Conservation (phyloP, 371 early-diverging fungal species). For the Lichtheimia corymbifera region DNA sequence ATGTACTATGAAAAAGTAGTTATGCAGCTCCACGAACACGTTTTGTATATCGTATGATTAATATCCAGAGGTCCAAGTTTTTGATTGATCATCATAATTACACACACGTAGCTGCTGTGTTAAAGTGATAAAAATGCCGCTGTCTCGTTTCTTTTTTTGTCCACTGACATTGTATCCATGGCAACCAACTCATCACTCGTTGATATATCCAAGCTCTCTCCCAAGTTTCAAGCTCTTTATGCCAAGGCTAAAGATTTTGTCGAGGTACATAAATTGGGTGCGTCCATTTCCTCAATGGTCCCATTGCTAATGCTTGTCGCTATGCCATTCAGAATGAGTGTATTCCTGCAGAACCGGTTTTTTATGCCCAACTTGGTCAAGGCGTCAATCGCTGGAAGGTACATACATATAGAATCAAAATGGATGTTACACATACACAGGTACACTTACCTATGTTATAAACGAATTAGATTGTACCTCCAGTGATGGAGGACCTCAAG, state of each 20-base stretch:
- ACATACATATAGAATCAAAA: no score
- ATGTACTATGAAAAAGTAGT: no score
- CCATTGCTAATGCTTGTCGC: not conserved
- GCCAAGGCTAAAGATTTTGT: constrained; percentile 75
- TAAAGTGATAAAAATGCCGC: not conserved
- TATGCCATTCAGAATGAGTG: constrained; percentile 81
- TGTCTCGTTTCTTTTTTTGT: not conserved
- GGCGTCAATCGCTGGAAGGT: constrained; percentile 82
- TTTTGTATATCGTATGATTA: no score
- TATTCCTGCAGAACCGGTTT: constrained; percentile 88
- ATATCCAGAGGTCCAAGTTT: not conserved
- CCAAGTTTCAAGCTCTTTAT: constrained; percentile 68
- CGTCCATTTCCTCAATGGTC: not conserved
- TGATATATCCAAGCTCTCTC: constrained; percentile 55
- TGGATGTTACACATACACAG: not conserved
- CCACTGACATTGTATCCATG: constrained; percentile 19
- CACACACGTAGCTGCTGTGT: not conserved
- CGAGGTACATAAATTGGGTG: constrained; percentile 52
- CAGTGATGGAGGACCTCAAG: constrained; percentile 88
- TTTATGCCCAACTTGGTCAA: constrained; percentile 70
- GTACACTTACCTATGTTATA: not conserved
- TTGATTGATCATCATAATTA: constrained; percentile 4
- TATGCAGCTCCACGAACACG: no score
- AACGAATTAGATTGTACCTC: constrained; percentile 76
- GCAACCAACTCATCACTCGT: constrained; percentile 42